Base-by-base conservation (phyloP, 257 asterid genomes). In the Jacaranda copaia region DNA sequence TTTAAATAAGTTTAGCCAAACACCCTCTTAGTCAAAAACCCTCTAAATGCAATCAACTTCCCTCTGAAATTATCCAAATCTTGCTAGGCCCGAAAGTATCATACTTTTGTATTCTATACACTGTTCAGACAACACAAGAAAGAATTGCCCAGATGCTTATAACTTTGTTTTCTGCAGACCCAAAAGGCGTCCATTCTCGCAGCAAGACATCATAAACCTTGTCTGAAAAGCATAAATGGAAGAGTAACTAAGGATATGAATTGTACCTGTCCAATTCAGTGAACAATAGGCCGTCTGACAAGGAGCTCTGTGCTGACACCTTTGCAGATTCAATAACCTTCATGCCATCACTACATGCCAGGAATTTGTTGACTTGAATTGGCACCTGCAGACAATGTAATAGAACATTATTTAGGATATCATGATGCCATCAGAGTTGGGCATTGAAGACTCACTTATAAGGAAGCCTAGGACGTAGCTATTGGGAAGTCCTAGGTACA, bases 291-390 rank as follows among this genome's bases (percentile, higher is more conserved):
- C 80, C 81, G 5, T 82, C 84, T 4, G 83, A 79, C 16, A 79
- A 72, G 14, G 81, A 59, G 78, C 73, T 70, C 70, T 58, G 85
- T 5, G 68, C 63, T 3, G 79, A 69, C 58, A 63, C 85, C 85
- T 77, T 86, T 25, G 82, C 77, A 43, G 90, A 52, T 58, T 88
- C 93, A 4, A 88, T 38, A 36, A 88, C 83, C 70, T 65, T 83
- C 89, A 88, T 83, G 35, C 93, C 89, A 59, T 88, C 93, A 36
- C 80, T 81, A 68, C 81, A 82, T 52, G 87, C 93, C 73, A 88
- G 78, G 79, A 49, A 86, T 73, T 68, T 88, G 89, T 83, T 88
- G 38, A 88, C 93, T 83, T 88, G 93, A 63, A 88, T 86, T 32
- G 91, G 91, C 70, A 87, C 91, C 91, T 87, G 73, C 35, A 76